Base-by-base conservation (phyloP, 148 eudicot species). In the Arctostaphylos glauca region DNA sequence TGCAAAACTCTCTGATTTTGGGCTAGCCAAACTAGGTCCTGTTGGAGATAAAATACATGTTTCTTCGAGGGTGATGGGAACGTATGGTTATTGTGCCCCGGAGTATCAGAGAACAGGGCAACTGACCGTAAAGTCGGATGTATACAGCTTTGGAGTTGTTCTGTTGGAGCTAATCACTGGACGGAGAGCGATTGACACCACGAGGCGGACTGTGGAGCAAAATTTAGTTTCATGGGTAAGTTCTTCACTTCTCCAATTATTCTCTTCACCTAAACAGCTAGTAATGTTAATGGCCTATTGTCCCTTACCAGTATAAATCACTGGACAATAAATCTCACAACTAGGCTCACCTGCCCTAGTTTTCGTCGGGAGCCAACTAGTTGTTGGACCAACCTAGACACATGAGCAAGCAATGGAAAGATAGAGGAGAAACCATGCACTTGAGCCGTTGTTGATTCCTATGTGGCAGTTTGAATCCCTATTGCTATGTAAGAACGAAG, bases 91-190 rank as follows among this genome's bases (percentile, higher is more conserved):
- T 72, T 87, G 90, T 85, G 93, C 93, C 54, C 95, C 95, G 0
- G 95, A 92, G 84, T 92, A 91, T 80, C 86, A 88, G 59, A 83
- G 82, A 83, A 89, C 91, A 16, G 92, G 95, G 12, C 87, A 84
- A 53, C 81, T 92, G 7, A 88, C 93, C 9, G 86, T 84, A 9
- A 92, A 89, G 78, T 87, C 91, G 1, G 95, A 92, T 60, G 86
- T 92, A 12, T 91, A 92, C 72, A 92, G 93, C 83, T 92, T 88
- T 71, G 95, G 95, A 64, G 95, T 92, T 60, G 93, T 92, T 80
- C 78, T 92, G 13, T 83, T 92, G 85, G 95, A 91, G 81, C 31
- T 92, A 13, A 82, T 92, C 80, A 88, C 93, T 31, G 95, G 95
- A 41, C 76, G 83, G 79, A 84, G 88, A 86, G 93, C 88, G 16